Evolutionary conservation across 805 yeast genomes (phyloP), one percentile per base, ranked within the genome.

Genomic region (Wickerhamomyces silvicola): DNA sequence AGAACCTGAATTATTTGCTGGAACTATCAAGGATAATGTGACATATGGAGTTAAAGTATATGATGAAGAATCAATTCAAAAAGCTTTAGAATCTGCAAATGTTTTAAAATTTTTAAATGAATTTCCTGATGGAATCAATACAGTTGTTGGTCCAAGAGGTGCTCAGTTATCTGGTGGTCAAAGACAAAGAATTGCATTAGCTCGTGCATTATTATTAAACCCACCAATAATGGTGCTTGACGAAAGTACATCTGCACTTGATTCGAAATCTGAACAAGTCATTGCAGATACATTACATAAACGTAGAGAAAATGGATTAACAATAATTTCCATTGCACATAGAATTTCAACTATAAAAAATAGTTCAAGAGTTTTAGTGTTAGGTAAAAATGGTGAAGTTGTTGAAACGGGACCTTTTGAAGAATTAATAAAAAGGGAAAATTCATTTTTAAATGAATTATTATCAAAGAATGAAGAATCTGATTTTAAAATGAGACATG

Each of bases 191-290:
- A 78, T 90, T 27, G 94, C 96, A 7, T 66, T 90, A 36, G 96
- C 97, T 1, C 69, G 97, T 38, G 85, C 96, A 0, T 66, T 90
- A 32, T 67, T 90, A 31, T 66, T 83, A 32, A 69, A 78, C 27
- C 97, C 97, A 2, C 68, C 79, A 6, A 68, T 90, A n/a, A 61
- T 90, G 36, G 75, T 90, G 20, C 60, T 90, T 37, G 97, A 90
- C 55, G 97, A 90, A 55, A 95, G 97, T 10, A 90, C 97, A 0
- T 83, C 95, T 21, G 97, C 97, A 0, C 63, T 90, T 31, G 97
- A 90, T 52, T 76, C 94, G 10, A 83, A 82, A 34, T 80, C 88
- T 45, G 97, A 90, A 52, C 79, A 81, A 45, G 73, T 84, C 4
- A 94, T 90, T 24, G 84, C 86, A 53, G 72, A 70, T 31, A 85